Evolutionary conservation across 1,139 yeast species (phyloP).

Genomic region (Candida smagusa): DNA sequence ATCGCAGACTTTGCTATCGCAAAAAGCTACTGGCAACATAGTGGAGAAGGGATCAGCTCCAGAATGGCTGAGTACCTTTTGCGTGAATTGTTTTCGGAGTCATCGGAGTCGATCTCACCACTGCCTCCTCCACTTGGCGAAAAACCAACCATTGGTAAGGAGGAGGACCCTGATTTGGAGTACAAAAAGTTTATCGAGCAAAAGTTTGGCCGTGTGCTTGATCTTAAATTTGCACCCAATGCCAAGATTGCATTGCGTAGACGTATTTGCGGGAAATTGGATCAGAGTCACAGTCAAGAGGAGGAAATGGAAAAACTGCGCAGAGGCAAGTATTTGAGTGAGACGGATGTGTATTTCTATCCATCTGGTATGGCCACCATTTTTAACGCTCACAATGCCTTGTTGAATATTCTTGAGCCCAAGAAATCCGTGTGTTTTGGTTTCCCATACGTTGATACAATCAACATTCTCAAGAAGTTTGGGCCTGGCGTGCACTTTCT

Average conservation of each 20-base stretch:
- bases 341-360: constrained; percentile 73
- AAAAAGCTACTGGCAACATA: constrained; percentile 92
- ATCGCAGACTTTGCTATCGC: constrained; percentile 55
- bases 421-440: constrained; percentile 88
- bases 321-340: constrained; percentile 37
- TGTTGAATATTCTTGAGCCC: constrained; percentile 38
- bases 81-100: constrained; percentile 46
- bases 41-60: constrained; percentile 93
- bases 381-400: constrained; percentile 73
- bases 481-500: constrained; percentile 85
- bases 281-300: constrained; percentile 35
- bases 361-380: constrained; percentile 95
- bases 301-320: constrained; percentile 30
- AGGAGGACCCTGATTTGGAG: constrained; percentile 46
- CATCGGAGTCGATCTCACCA: constrained; percentile 1
- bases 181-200: constrained; percentile 76
- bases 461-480: constrained; percentile 79
- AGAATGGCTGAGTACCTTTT: constrained; percentile 82
- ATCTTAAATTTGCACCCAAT: constrained; percentile 66
- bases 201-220: constrained; percentile 85
- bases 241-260: constrained; percentile 74
- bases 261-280: constrained; percentile 71
- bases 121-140: constrained; percentile 1
- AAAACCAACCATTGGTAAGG: constrained; percentile 9
- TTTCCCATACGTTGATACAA: constrained; percentile 91